phyloP scores from a whole-genome alignment of 2,329 filamentous ascomycete genomes.

The Penicillium expansum region DNA sequence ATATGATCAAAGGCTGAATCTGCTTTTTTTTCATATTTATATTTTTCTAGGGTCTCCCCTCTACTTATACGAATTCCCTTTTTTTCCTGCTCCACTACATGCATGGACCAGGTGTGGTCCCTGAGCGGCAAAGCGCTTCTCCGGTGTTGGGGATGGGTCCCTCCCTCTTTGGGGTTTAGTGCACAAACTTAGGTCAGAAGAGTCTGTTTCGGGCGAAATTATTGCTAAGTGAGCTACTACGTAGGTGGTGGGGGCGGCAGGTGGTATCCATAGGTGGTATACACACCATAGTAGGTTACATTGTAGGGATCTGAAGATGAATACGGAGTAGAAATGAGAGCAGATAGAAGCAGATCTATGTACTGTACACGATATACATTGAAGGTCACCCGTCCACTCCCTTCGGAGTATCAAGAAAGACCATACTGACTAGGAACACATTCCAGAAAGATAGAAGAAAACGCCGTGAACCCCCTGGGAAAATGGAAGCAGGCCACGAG shows the following conservation, averaged over 20 bases:
- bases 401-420: slow-evolving; percentile 5
- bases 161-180: slow-evolving; percentile 3
- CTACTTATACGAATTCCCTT: not conserved
- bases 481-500: slow-evolving; percentile 25
- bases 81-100: slow-evolving; percentile 6
- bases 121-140: slow-evolving; percentile 9
- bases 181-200: not conserved
- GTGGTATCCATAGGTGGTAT: not conserved
- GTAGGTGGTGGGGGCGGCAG: not conserved
- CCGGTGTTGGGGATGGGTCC: not conserved
- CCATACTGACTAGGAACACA: slow-evolving; percentile 22
- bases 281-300: not conserved
- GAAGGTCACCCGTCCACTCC: slow-evolving; percentile 1
- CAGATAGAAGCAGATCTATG: slow-evolving; percentile 25
- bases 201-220: not conserved
- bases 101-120: not conserved
- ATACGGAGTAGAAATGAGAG: slow-evolving; percentile 3
- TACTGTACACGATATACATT: slow-evolving; percentile 38
- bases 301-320: not conserved
- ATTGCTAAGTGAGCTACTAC: not conserved
- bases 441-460: slow-evolving; percentile 13
- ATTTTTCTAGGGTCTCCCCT: not conserved
- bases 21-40: not conserved
- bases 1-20: not conserved
- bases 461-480: slow-evolving; percentile 35